Conservation (phyloP, 257 asterid species). For the Solanum stenotomum region DNA sequence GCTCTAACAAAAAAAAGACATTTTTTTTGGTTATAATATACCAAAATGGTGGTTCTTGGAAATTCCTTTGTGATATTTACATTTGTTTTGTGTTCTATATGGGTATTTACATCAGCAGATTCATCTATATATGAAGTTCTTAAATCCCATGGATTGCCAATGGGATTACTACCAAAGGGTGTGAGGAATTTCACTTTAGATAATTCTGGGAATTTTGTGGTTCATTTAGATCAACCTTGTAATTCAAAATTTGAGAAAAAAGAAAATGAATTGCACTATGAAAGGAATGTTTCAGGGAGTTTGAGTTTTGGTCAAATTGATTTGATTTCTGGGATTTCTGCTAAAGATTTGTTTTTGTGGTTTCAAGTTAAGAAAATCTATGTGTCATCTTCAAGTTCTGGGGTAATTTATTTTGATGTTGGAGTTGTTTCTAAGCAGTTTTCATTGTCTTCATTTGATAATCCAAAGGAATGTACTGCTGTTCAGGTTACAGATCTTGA, state of each 20-base stretch:
- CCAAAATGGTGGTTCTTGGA: constrained; percentile 3
- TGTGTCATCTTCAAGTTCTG: constrained; percentile 85
- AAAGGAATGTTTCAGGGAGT: constrained; percentile 52
- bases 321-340: constrained; percentile 64
- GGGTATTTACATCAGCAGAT: constrained; percentile 3
- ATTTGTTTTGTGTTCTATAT: constrained; percentile 9
- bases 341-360: constrained; percentile 98
- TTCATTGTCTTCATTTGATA: constrained; percentile 74
- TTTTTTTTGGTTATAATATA: not conserved
- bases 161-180: constrained; percentile 89
- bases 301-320: constrained; percentile 58
- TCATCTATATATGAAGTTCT: constrained; percentile 65
- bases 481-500: constrained; percentile 43
- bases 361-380: constrained; percentile 77
- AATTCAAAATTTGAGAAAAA: constrained; percentile 65
- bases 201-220: constrained; percentile 55
- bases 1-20: not conserved
- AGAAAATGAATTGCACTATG: constrained; percentile 62
- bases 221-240: constrained; percentile 71
- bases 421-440: constrained; percentile 95
- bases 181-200: constrained; percentile 55
- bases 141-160: constrained; percentile 60
- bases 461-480: constrained; percentile 78
- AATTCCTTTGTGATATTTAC: constrained; percentile 6
- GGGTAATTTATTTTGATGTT: constrained; percentile 87